These are phyloP conservation scores for Pleurotus giganteus DNA, from an alignment of 768 basidiomycete species.

Conservation along the genomic window DNA sequence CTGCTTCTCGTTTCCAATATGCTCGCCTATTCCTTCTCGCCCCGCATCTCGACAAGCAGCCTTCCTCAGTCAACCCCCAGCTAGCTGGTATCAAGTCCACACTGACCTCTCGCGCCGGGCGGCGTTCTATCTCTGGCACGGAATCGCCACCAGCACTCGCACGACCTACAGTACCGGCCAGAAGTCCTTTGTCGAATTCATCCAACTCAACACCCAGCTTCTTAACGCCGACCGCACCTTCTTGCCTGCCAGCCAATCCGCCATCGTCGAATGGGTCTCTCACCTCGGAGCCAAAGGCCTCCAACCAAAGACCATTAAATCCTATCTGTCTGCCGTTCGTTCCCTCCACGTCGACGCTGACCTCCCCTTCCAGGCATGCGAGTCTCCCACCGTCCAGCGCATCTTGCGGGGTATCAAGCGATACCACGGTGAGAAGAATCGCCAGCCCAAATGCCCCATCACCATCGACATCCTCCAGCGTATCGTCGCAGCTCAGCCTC, in stretches of 20 bases:
- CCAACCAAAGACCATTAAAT: too few relatives aligned
- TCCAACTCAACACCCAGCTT: constrained; percentile 16
- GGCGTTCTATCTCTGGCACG: constrained; percentile 10
- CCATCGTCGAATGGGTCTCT: constrained; percentile 21
- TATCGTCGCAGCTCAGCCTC: neutral
- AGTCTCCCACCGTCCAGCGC: constrained; percentile 19
- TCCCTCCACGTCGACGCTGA: too few relatives aligned
- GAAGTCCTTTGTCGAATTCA: constrained; percentile 26
- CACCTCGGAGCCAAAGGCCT: constrained; percentile 11
- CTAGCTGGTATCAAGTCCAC: constrained; percentile 18
- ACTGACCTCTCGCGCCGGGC: neutral
- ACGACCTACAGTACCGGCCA: constrained; percentile 13
- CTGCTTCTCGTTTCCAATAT: constrained; percentile 27
- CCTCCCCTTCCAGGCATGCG: constrained; percentile 1
- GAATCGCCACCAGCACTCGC: constrained; percentile 10
- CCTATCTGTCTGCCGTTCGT: too few relatives aligned
- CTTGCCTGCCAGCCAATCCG: constrained; percentile 17
- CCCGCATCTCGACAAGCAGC: constrained; percentile 17
- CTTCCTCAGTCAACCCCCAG: constrained; percentile 17
- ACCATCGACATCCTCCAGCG: neutral
- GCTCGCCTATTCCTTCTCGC: constrained; percentile 20
- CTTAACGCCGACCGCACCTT: constrained; percentile 8
- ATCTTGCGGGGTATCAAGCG: constrained; percentile 16
- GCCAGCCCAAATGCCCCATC: neutral
- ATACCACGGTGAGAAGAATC: constrained; percentile 15